Evolutionary conservation across 2,329 filamentous ascomycete species (phyloP).

Genomic region (Aspergillus aculeatus): DNA sequence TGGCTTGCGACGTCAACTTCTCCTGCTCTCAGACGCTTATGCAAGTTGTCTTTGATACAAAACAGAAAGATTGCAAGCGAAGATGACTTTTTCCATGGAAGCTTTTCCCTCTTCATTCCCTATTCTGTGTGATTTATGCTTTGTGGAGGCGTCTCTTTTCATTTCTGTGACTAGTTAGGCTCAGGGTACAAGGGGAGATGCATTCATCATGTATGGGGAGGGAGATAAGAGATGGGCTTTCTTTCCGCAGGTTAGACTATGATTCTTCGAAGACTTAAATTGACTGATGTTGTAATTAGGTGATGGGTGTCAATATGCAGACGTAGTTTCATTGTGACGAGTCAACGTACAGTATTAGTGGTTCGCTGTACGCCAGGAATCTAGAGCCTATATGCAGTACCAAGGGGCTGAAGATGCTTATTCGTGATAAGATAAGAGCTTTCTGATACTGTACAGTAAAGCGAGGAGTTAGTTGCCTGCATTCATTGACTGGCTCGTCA

Average conservation of each 20-base stretch:
- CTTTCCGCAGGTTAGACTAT: background rate
- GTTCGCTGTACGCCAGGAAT: no score
- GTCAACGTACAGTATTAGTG: no score
- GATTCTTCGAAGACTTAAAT: background rate
- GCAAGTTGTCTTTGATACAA: background rate
- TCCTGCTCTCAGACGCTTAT: background rate
- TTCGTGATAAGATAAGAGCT: no score
- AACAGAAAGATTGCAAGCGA: background rate
- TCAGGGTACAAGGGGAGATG: background rate
- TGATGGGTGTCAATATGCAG: no score
- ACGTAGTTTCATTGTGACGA: no score
- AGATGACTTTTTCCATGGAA: background rate
- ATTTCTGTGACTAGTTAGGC: no score
- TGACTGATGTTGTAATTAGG: background rate
- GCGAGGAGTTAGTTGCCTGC: no score
- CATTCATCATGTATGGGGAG: background rate
- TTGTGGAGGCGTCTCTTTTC: background rate
- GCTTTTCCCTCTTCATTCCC: background rate
- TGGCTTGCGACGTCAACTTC: background rate
- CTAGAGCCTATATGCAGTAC: no score
- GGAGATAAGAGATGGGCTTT: background rate
- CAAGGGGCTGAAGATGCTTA: no score
- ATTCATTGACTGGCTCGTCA: no score
- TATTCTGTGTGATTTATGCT: background rate
- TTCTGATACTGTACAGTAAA: no score